A percentile compares a stretch with the other conserved stretches of the same genome.
Conservation (phyloP, 73 alveolate species). For the Breviolum minutum region DNA sequence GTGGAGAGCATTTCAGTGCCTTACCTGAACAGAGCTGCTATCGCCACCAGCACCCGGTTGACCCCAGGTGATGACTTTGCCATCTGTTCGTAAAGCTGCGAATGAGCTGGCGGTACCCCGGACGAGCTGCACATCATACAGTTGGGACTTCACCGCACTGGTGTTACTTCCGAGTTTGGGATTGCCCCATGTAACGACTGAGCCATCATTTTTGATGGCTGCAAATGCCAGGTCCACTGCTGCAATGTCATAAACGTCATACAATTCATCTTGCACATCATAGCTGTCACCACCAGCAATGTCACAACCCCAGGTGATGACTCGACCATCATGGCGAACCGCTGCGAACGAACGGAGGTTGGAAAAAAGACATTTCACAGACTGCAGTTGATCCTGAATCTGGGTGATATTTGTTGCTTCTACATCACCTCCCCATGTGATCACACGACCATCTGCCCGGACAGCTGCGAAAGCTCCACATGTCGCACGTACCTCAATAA, state of each 20-base stretch:
- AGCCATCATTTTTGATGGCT: slow-evolving; percentile 42
- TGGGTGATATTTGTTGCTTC: neutral
- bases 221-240: slow-evolving; percentile 58
- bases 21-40: slow-evolving; percentile 38
- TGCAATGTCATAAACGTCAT: slow-evolving; percentile 6
- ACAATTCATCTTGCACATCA: slow-evolving; percentile 24
- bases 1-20: neutral
- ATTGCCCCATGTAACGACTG: slow-evolving; percentile 57
- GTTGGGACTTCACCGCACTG: neutral
- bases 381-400: neutral
- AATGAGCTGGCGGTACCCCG: slow-evolving; percentile 61
- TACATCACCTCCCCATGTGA: slow-evolving; percentile 16
- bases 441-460: neutral
- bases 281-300: slow-evolving; percentile 42
- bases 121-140: slow-evolving; percentile 8
- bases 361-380: slow-evolving; percentile 20
- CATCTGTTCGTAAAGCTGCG: slow-evolving; percentile 41
- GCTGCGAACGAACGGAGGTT: slow-evolving; percentile 45
- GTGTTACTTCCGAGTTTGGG: slow-evolving; percentile 42
- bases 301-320: slow-evolving; percentile 61
- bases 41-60: slow-evolving; percentile 32
- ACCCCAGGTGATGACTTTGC: slow-evolving; percentile 46
- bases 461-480: slow-evolving; percentile 33
- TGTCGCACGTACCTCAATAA: neutral
- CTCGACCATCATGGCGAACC: neutral